Evolutionary conservation across 1,284 basidiomycete species (phyloP), one percentile per base, ranked within the genome.

Genomic region (Acaromyces ingoldii): DNA sequence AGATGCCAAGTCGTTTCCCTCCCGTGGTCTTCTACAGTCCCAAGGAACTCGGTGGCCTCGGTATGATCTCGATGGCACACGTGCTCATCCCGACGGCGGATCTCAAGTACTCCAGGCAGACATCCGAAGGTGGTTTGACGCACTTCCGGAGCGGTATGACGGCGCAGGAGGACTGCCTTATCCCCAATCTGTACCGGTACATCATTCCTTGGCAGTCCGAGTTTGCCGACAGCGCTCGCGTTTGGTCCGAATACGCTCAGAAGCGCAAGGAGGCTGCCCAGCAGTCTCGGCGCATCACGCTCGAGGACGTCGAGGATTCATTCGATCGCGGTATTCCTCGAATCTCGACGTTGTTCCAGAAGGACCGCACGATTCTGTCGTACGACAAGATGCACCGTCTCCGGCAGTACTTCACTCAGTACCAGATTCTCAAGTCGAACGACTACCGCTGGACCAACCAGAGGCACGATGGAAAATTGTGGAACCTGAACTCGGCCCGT

Each of bases 231-330:
- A 95, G 91, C 4, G 91, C 91, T 34, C 89, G 95, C 61, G 95
- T 98, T 25, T 99, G 95, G 95, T 90, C 89, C 2, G 95, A 99
- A 78, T 98, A 99, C 76, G 95, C 95, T 0, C 89, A 96, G 89
- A 99, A 98, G 82, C 82, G 95, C 62, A 97, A 97, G 78, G 95
- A 99, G 76, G 95, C 93, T 19, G 93, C 91, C 61, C 91, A 93
- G 2, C 90, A 96, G 76, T 97, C 98, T 77, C 86, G 93, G 54
- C 85, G 95, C 71, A 88, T 97, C 42, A 97, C 92, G 1, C 81
- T 96, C n/a, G 92, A 97, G 75, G 92, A 96, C 80, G 81, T 96
- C 21, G 91, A 96, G 76, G 91, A 96, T 74, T 91, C 88, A 70
- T 96, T 91, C 90, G 91, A 97, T 78, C 88, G 93, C 64, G 93